phyloP scores from a whole-genome alignment of 495 filamentous ascomycete species.

The Penicillium samsonianum region DNA sequence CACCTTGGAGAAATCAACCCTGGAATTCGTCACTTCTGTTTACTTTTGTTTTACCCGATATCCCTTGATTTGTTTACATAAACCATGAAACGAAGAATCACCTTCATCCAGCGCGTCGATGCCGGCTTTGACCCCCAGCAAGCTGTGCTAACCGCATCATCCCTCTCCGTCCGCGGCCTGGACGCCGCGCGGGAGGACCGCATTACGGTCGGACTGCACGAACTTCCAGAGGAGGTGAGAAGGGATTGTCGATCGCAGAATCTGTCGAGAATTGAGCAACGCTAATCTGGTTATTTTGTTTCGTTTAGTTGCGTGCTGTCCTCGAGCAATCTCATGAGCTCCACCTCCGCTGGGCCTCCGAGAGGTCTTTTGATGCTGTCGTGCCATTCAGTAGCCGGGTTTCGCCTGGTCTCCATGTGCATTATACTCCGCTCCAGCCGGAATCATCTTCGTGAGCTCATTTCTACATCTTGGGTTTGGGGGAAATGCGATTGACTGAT shows the following conservation, averaged over 20 bases:
- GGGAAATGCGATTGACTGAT: constrained; percentile 16
- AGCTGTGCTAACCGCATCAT: constrained; percentile 49
- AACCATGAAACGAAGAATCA: constrained; percentile 81
- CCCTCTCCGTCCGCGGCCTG: constrained; percentile 52
- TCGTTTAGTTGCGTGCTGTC: constrained; percentile 55
- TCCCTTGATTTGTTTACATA: neutral
- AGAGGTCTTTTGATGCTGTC: constrained; percentile 53
- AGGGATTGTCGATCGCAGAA: neutral
- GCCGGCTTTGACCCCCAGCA: constrained; percentile 62
- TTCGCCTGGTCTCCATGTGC: constrained; percentile 80
- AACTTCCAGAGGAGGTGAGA: constrained; percentile 69
- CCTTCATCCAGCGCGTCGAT: constrained; percentile 67
- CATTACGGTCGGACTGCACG: constrained; percentile 68
- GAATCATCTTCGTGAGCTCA: constrained; percentile 43
- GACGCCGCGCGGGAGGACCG: constrained; percentile 78
- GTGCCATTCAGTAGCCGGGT: constrained; percentile 73
- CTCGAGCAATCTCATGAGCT: constrained; percentile 70
- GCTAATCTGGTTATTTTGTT: constrained; percentile 3
- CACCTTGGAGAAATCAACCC: constrained; percentile 17
- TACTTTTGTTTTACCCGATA: neutral
- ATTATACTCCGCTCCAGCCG: constrained; percentile 61
- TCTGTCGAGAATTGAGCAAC: neutral
- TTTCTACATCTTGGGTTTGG: neutral
- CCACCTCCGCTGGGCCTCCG: constrained; percentile 76
- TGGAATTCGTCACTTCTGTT: constrained; percentile 6